Conservation (phyloP, 2,329 filamentous ascomycete genomes). For the Plectosphaerella cucumerina region DNA sequence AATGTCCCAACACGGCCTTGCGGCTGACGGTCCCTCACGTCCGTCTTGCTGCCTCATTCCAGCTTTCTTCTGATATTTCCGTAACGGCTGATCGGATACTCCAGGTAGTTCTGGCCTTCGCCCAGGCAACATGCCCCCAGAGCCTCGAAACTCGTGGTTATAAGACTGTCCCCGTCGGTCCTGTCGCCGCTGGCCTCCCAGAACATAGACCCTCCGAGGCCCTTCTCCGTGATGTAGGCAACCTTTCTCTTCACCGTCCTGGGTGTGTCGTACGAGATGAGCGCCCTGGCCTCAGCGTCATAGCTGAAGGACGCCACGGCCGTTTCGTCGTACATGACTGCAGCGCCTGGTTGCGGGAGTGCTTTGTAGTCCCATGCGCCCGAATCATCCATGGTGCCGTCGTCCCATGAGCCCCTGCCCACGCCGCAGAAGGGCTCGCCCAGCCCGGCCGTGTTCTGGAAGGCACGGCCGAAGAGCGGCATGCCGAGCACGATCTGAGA, state of each 20-base stretch:
- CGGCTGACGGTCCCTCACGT: constrained; percentile 9
- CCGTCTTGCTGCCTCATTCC: constrained; percentile 35
- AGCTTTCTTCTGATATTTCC: constrained; percentile 46
- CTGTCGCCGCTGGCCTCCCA: constrained; percentile 87
- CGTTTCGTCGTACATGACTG: constrained; percentile 59
- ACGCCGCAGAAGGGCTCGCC: constrained; percentile 67
- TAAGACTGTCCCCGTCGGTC: constrained; percentile 61
- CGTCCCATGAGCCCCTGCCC: constrained; percentile 79
- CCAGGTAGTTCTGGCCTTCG: constrained; percentile 45
- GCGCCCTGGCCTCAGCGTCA: constrained; percentile 52
- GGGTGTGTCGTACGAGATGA: constrained; percentile 78
- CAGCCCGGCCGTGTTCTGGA: constrained; percentile 71
- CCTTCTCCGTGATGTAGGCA: constrained; percentile 60
- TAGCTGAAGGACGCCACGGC: constrained; percentile 76
- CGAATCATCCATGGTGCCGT: no score
- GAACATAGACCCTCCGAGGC: constrained; percentile 92
- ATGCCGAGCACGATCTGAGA: constrained; percentile 83
- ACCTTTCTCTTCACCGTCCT: constrained; percentile 65
- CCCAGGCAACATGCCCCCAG: constrained; percentile 35
- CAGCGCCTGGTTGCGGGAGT: constrained; percentile 64
- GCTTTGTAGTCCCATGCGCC: constrained; percentile 92
- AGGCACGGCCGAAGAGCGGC: constrained; percentile 87
- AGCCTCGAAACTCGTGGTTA: constrained; percentile 39
- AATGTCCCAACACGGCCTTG: no score
- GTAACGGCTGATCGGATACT: constrained; percentile 51